These are phyloP conservation scores for Chlamydomonas incerta DNA, from an alignment of 139 green algal species.

Conservation along the genomic window DNA sequence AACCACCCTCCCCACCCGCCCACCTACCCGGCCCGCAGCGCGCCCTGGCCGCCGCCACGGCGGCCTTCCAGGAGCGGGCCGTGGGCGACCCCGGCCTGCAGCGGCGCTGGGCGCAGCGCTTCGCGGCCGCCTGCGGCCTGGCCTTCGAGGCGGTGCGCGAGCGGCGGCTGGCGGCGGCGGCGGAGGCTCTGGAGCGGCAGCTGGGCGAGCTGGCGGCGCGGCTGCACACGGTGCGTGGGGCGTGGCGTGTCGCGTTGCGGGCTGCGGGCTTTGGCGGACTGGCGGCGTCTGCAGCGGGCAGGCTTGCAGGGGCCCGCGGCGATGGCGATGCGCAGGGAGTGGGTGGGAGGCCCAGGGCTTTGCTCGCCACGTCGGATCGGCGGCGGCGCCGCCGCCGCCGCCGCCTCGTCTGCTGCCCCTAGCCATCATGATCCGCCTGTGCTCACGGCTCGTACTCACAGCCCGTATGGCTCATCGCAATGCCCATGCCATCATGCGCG, in stretches of 20 bases:
- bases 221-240: constrained; percentile 26
- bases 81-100: constrained; percentile 60
- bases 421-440: no score
- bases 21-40: constrained; percentile 35
- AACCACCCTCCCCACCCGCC: background rate
- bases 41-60: constrained; percentile 48
- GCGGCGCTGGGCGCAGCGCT: constrained; percentile 39
- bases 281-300: no score
- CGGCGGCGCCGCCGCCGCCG: no score
- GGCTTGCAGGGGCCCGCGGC: no score
- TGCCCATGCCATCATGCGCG: background rate
- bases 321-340: no score
- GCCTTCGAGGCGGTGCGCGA: constrained; percentile 48
- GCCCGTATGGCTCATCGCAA: no score
- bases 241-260: no score
- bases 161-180: constrained; percentile 9
- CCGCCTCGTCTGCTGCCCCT: no score
- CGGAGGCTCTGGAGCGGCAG: constrained; percentile 26
- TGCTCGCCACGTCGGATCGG: no score
- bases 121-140: constrained; percentile 27
- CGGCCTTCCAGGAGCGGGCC: constrained; percentile 58
- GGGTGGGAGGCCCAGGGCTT: no score
- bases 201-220: constrained; percentile 12
- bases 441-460: no score
- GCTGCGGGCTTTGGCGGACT: no score